phyloP scores from a whole-genome alignment of 2,329 filamentous ascomycete species.

The Alternaria postmessia region DNA sequence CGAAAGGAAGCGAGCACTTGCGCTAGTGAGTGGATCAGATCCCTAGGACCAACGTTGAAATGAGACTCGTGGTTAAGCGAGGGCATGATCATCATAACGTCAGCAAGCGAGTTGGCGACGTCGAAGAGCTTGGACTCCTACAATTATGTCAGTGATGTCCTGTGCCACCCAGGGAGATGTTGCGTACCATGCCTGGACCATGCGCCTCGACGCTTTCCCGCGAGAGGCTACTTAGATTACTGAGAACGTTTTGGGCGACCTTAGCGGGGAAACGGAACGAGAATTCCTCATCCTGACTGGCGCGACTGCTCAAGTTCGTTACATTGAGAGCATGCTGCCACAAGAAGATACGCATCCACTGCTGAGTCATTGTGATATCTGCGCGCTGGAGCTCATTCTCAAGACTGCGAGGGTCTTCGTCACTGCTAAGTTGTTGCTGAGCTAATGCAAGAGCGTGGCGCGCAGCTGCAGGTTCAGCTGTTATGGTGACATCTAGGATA shows the following conservation, averaged over 20 bases:
- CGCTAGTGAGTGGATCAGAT: slow-evolving; percentile 45
- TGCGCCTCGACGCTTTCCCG: slow-evolving; percentile 46
- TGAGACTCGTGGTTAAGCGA: slow-evolving; percentile 42
- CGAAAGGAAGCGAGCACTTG: slow-evolving; percentile 41
- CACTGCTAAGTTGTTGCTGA: slow-evolving; percentile 44
- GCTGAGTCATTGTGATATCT: slow-evolving; percentile 49
- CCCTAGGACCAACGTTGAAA: slow-evolving; percentile 43
- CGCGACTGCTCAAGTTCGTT: slow-evolving; percentile 40
- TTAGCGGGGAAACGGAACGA: slow-evolving; percentile 48
- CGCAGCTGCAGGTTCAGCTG: slow-evolving; percentile 40
- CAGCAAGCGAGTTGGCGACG: slow-evolving; percentile 46
- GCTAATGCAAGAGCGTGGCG: slow-evolving; percentile 41
- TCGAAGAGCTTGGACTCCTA: slow-evolving; percentile 49
- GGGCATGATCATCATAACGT: slow-evolving; percentile 50
- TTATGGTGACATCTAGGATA: slow-evolving; percentile 46
- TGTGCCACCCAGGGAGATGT: background rate
- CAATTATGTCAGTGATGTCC: background rate
- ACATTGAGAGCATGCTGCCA: slow-evolving; percentile 49
- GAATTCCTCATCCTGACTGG: slow-evolving; percentile 42
- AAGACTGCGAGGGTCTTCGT: slow-evolving; percentile 37
- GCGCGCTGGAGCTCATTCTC: slow-evolving; percentile 49
- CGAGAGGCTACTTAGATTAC: slow-evolving; percentile 40
- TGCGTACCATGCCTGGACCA: slow-evolving; percentile 46
- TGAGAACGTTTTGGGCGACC: slow-evolving; percentile 45
- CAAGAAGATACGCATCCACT: slow-evolving; percentile 50